These are phyloP conservation scores for Cylindrodendrum hubeiense DNA, from an alignment of 2,329 filamentous ascomycete genomes.

Conservation along the genomic window DNA sequence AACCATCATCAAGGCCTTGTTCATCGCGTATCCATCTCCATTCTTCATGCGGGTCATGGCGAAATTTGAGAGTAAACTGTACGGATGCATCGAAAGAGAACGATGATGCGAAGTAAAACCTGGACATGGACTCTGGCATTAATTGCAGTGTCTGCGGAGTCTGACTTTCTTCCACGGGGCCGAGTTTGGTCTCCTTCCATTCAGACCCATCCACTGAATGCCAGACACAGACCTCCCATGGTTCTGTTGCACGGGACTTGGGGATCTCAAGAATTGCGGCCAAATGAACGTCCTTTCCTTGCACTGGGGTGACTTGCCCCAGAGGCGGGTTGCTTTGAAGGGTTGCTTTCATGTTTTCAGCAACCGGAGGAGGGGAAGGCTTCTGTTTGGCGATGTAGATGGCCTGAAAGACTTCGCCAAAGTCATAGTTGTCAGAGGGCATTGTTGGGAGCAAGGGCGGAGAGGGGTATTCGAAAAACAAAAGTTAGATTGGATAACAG, in stretches of 20 bases:
- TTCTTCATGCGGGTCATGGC: slow-evolving; percentile 59
- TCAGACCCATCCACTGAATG: slow-evolving; percentile 69
- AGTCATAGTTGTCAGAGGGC: slow-evolving; percentile 47
- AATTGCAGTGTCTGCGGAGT: slow-evolving; percentile 66
- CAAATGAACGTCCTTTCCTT: slow-evolving; percentile 65
- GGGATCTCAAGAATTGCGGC: slow-evolving; percentile 78
- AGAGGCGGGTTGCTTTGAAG: slow-evolving; percentile 76
- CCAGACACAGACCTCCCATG: slow-evolving; percentile 84
- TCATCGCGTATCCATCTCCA: slow-evolving; percentile 82
- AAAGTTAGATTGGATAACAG: not conserved
- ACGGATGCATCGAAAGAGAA: slow-evolving; percentile 63
- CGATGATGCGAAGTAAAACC: slow-evolving; percentile 66
- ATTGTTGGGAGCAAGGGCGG: slow-evolving; percentile 36
- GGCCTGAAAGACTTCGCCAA: slow-evolving; percentile 53
- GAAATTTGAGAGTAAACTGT: slow-evolving; percentile 80
- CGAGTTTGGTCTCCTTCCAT: slow-evolving; percentile 65
- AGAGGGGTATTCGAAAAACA: slow-evolving; percentile 15
- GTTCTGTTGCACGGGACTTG: slow-evolving; percentile 61
- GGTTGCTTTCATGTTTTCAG: slow-evolving; percentile 51
- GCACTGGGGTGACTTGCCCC: slow-evolving; percentile 77
- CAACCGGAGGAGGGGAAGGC: slow-evolving; percentile 39
- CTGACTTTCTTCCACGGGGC: slow-evolving; percentile 36
- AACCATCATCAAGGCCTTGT: slow-evolving; percentile 72
- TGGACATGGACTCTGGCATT: slow-evolving; percentile 36
- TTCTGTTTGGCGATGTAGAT: slow-evolving; percentile 55